Evolutionary conservation across 192 early-diverging fungal genomes (phyloP), one percentile per base, ranked within the genome.

Genomic region (Fimicolochytrium jonesii): DNA sequence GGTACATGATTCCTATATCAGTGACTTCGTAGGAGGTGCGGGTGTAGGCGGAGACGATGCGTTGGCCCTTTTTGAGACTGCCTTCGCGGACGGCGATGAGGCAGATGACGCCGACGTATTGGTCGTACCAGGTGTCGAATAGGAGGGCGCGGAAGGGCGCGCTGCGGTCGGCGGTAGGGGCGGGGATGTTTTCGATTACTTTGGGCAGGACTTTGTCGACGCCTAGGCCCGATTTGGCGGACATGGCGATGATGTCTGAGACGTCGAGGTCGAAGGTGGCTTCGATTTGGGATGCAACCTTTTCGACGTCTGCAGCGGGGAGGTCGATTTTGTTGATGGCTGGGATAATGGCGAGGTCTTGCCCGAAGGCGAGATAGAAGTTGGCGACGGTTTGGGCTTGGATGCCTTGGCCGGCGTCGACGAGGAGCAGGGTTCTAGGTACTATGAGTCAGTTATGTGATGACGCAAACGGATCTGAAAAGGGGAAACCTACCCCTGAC

Each of bases 351-450:
- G 66, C 72, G 60, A 98, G 80, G 13, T 84, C 89, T 69, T 95
- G 81, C 20, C 88, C 86, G 79, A 91, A 94, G 7, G 95, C 95
- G 42, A 97, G 67, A 61, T 86, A 94, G 71, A 94, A 98, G 75
- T 96, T 98, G 22, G 95, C 94, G 11, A 97, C 93, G 3, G 95
- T 98, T 71, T 98, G 95, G 1, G 95, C 95, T 69, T 98, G 94
- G 29, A 98, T 90, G 15, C 95, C 95, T 70, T 98, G 93, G 18
- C 87, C 81, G 1, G 94, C 92, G 66, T 98, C 95, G 0, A 98
- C 92, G 20, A 98, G 77, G 18, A 98, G 69, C 13, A 98, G 69
- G 1, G 92, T 87, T 29, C 73, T 66, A 29, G 9, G n/a, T 30
- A 20, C 13, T 26, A 50, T 42, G 17, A 50, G 48, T 50, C 18